Evolutionary conservation across 148 eudicot genomes (phyloP).

Genomic region (Fagopyrum homotropicum): DNA sequence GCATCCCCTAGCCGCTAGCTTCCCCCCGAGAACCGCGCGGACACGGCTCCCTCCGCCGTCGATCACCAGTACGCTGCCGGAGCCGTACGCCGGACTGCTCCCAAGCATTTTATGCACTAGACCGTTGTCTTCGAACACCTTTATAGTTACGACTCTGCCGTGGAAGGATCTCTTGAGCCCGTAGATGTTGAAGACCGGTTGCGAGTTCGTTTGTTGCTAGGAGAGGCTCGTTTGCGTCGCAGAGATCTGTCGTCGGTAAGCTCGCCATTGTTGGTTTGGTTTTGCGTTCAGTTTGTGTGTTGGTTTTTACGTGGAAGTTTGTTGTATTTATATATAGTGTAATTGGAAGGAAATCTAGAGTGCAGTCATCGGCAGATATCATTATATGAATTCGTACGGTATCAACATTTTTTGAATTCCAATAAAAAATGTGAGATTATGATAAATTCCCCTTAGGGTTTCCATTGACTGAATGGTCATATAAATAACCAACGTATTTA

Average conservation of each 20-base stretch:
- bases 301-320: not conserved
- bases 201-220: not conserved
- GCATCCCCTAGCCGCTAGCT: constrained; percentile 43
- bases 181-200: constrained; percentile 8
- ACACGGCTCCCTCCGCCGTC: constrained; percentile 37
- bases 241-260: constrained; percentile 20
- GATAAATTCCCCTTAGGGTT: too few relatives aligned
- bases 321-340: not conserved
- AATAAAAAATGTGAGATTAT: too few relatives aligned
- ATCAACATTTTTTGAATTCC: too few relatives aligned
- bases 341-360: too few relatives aligned
- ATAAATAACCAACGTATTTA: too few relatives aligned
- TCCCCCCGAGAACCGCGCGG: too few relatives aligned
- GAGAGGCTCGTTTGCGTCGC: constrained; percentile 33
- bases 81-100: not conserved
- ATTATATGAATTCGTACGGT: not conserved
- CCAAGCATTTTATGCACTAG: not conserved
- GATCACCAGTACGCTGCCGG: constrained; percentile 33
- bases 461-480: too few relatives aligned
- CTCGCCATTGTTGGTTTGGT: not conserved
- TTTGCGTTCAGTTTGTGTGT: too few relatives aligned
- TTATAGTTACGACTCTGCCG: constrained; percentile 5
- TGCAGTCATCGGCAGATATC: too few relatives aligned
- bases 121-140: constrained; percentile 13
- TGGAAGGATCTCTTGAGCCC: not conserved